Evolutionary conservation across 2,329 filamentous ascomycete genomes (phyloP), one percentile per base, ranked within the genome.

Genomic region (Tothia fuscella): DNA sequence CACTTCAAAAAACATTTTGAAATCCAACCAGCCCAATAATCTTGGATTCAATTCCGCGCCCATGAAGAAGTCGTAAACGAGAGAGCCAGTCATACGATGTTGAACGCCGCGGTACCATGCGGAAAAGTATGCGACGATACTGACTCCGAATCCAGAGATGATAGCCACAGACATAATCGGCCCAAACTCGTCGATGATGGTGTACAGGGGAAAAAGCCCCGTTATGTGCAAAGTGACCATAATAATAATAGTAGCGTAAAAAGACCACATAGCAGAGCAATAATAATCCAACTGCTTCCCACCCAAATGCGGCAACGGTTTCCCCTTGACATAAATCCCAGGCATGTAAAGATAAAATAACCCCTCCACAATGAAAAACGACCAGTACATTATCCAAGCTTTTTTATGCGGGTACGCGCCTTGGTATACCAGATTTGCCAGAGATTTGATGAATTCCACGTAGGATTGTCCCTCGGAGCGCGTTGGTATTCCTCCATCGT

Each of bases 1-100:
- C 47, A 94, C 86, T 60, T 94, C 87, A 55, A 86, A 91, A 66
- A 94, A 94, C 85, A 93, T 91, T 67, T 93, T 93, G 67, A 91
- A 85, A 62, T 93, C 85, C 38, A 93, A 65, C 51, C 85, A 79
- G 43, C 79, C 80, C 56, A 87, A 89, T 70, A 95, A 75, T 50
- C 85, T 74, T 4, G 85, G 85, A 65, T 93, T 91, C 42, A 93
- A 70, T 65, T 93, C 85, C 10, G 82, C 81, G 41, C 85, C 85
- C 76, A 91, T 87, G 69, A 91, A 93, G 63, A 91, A 91, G 65
- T 93, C 85, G 60, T 91, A 89, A 53, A 91, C 65, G 34, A 71
- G 74, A 52, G 78, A 72, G 29, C 83, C 84, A 5, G 86, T 93
- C 87, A 96, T 95, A 48, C 89, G 82, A 62, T 96, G 87, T 56